Conservation (phyloP, 371 early-diverging fungal species). For the Lichtheimia corymbifera region DNA sequence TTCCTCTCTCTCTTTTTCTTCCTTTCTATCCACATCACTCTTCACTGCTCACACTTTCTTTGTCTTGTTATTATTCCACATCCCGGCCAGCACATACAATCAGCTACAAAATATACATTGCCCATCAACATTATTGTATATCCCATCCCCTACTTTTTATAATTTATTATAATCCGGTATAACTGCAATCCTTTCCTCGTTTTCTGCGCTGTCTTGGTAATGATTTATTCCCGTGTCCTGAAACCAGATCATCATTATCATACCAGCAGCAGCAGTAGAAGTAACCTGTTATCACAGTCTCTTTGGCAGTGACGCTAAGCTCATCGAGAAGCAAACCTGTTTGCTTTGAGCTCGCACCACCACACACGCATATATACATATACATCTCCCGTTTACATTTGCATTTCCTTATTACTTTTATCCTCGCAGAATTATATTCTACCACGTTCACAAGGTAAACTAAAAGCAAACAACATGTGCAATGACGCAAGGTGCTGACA, state of each 20-base stretch:
- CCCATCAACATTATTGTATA: neutral
- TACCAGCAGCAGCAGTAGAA: constrained; percentile 12
- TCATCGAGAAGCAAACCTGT: constrained; percentile 9
- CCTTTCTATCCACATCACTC: constrained; percentile 2
- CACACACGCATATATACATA: neutral
- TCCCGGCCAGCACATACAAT: no score
- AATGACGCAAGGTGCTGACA: no score
- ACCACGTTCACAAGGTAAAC: constrained; percentile 1
- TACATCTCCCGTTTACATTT: neutral
- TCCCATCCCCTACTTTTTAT: neutral
- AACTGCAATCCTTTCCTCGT: neutral
- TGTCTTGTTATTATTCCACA: neutral
- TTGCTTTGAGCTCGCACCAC: constrained; percentile 5
- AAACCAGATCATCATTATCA: constrained; percentile 10
- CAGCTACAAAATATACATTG: neutral
- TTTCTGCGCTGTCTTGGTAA: constrained; percentile 9
- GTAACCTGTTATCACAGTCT: constrained; percentile 9
- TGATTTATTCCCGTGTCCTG: constrained; percentile 10
- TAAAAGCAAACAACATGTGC: constrained; percentile 5
- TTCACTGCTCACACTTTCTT: neutral
- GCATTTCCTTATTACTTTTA: neutral
- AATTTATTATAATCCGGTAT: neutral
- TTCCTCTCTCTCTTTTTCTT: constrained; percentile 10
- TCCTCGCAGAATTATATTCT: constrained; percentile 3
- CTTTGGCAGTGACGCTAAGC: constrained; percentile 14